Evolutionary conservation across 164 flowering plant genomes (phyloP).

Genomic region (Aristolochia contorta): DNA sequence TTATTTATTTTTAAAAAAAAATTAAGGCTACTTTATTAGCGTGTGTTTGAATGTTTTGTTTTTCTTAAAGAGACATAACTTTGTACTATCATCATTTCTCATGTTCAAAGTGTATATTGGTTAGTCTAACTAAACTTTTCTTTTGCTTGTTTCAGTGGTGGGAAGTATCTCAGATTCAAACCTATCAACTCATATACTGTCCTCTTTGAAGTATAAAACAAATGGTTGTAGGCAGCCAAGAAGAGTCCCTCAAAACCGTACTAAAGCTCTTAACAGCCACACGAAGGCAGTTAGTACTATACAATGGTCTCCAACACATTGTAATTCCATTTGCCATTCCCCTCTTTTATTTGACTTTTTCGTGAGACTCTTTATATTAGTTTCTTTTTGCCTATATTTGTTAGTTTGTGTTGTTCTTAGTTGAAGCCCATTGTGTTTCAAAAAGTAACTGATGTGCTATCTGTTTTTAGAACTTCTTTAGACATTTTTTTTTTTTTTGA

Average conservation of each 20-base stretch:
- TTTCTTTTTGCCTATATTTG: neutral
- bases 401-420: neutral
- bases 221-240: conserved; percentile 18
- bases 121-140: conserved; percentile 9
- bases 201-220: conserved; percentile 32
- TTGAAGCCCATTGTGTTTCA: neutral
- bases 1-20: no score
- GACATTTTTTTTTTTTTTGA: no score
- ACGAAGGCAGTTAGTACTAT: conserved; percentile 65
- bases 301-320: conserved; percentile 68
- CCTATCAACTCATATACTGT: conserved; percentile 34
- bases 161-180: conserved; percentile 62
- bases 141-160: conserved; percentile 21
- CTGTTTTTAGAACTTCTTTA: neutral
- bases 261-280: conserved; percentile 40
- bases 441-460: neutral
- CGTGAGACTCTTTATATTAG: neutral
- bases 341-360: neutral
- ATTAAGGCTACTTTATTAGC: no score
- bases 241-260: conserved; percentile 28
- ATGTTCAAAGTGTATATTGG: neutral
- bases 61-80: no score
- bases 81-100: no score
- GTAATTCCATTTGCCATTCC: conserved; percentile 21
- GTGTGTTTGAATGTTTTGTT: no score